Base-by-base conservation (phyloP, 306 rosid species). In the Citrullus colocynthis region DNA sequence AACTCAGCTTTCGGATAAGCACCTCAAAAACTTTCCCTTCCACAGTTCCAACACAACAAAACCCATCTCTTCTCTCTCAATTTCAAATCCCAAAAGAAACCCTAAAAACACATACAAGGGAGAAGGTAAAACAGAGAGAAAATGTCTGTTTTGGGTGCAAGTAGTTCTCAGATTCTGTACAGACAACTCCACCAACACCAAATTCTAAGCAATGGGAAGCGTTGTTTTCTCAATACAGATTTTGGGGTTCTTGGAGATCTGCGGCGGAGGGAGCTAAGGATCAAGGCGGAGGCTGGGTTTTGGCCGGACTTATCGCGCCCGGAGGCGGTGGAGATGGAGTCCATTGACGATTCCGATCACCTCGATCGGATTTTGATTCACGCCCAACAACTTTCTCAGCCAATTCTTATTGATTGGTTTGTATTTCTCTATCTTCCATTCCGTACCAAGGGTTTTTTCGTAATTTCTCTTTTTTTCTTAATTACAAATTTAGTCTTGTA, bases 401-500 rank as follows among this genome's bases (percentile, higher is more conserved):
- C 93, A 7, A 62, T 95, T 70, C 48, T 95, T 85, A 89, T 95
- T 71, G 98, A 92, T 56, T 95, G 97, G 95, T 94, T 42, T 58
- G 37, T 45, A 12, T 28, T 48, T 48, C 18, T 28, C 4, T 60
- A 52, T 51, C 18, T 55, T 55, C 9, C n/a, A 14, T 13, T 51
- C 49, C 49, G 6, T 36, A 36, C 51, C 62, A 48, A 48, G 54
- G 54, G 54, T 14, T 3, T 59, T 21, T 7, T 10, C 10, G 84
- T 39, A 28, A 17, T 60, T n/a, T 14, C 18, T 1, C 45, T 8
- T 42, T 32, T 32, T 32, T 32, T 32, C 36, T 32, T 32, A 32
- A 2, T 32, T 32, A 32, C 36, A 32, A 32, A 32, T 32, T 32
- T 32, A 32, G 36, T 32, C 36, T 32, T 32, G 3, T 32, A 32